Evolutionary conservation across 805 yeast species (phyloP), one percentile per base, ranked within the genome.

Genomic region (Schizosaccharomyces cryophilus): DNA sequence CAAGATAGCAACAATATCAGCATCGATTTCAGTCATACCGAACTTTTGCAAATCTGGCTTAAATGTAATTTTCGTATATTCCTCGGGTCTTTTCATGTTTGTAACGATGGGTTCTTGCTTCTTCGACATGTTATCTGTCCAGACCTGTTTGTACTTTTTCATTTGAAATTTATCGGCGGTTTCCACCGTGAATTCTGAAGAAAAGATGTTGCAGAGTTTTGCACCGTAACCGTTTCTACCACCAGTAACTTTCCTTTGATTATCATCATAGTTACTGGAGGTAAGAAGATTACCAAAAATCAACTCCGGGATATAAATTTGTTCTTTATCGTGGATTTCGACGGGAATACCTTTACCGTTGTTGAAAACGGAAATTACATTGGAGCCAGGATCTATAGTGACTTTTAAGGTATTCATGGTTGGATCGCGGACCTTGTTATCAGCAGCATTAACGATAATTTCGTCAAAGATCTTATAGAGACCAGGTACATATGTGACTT

Each of bases 191-290:
- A 93, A 93, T 67, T 84, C 83, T 3, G 88, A 85, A 30, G 96
- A 87, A 71, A 90, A 93, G 64, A 93, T 93, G 71, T 93, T 93
- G 80, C 98, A 93, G 62, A 93, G 72, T 69, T 93, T 93, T 59
- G 98, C 98, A 72, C 98, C 98, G 69, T 82, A 93, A 64, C 98
- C 98, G 70, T 93, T 93, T 75, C 98, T 82, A 72, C 98, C 98
- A 75, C 98, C 98, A 1, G 95, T 87, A 42, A 93, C 96, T 71
- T 93, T 93, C 72, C 87, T 86, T 68, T 93, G 86, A 64, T 90
- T 80, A 70, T 93, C 98, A 70, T 93, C 95, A 71, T 93, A 93
- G 73, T 93, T 93, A 31, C 95, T 86, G 1, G 97, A 89, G 0
- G 98, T 93, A 65, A 93, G 78, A 63, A 93, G 77, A 68, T 93